These are phyloP conservation scores for Tagetes patula DNA, from an alignment of 129 eudicot genomes.

Conservation along the genomic window DNA sequence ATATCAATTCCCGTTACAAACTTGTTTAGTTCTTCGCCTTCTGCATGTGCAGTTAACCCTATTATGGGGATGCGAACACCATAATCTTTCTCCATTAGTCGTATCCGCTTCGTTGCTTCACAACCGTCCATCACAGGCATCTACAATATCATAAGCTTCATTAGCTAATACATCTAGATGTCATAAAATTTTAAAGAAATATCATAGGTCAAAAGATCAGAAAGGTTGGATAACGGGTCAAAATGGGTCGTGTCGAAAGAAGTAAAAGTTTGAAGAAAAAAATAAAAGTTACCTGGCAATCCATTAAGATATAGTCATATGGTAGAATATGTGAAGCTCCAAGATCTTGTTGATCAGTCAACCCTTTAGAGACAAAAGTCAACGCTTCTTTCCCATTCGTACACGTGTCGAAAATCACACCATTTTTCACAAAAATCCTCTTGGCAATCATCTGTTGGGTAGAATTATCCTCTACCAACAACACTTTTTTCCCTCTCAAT, in stretches of 20 bases:
- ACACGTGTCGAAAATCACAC: constrained; percentile 35
- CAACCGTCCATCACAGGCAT: constrained; percentile 33
- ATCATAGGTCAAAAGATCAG: neutral
- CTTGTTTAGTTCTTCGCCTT: constrained; percentile 19
- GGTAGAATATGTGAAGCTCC: constrained; percentile 37
- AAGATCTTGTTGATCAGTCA: constrained; percentile 26
- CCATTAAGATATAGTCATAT: constrained; percentile 60
- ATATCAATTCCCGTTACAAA: constrained; percentile 17
- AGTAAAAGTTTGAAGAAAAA: neutral
- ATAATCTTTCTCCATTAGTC: constrained; percentile 39
- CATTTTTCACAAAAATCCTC: constrained; percentile 25
- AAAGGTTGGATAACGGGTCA: neutral
- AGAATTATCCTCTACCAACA: constrained; percentile 43
- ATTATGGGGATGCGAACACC: constrained; percentile 51
- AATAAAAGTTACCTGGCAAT: constrained; percentile 46
- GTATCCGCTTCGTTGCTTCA: constrained; percentile 35
- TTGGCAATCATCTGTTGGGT: constrained; percentile 33
- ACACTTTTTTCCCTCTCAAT: constrained; percentile 40
- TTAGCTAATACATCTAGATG: neutral
- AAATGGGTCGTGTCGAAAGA: neutral
- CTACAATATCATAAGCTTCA: neutral
- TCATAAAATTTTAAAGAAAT: neutral
- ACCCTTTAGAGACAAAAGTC: constrained; percentile 32
- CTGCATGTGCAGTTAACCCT: constrained; percentile 48
- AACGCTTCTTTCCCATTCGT: constrained; percentile 47